Conservation (phyloP, 306 rosid genomes). For the Rosa chinensis region DNA sequence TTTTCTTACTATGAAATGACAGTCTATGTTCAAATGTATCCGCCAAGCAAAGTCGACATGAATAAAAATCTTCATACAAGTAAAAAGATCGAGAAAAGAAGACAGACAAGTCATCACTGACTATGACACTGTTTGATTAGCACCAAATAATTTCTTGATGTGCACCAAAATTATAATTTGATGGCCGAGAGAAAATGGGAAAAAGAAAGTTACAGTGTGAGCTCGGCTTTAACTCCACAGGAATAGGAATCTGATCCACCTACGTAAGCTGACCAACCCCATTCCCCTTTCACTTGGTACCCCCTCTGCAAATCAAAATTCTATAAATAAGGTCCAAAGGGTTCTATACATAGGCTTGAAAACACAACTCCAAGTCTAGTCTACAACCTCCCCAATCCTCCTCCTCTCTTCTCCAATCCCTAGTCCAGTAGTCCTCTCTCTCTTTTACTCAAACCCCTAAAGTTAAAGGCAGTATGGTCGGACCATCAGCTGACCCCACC, state of each 20-base stretch:
- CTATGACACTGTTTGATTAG: background rate
- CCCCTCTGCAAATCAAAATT: background rate
- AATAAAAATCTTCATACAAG: background rate
- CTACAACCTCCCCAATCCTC: background rate
- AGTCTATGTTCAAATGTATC: background rate
- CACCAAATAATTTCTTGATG: background rate
- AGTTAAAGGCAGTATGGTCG: conserved; percentile 40
- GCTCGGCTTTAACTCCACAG: background rate
- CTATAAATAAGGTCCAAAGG: conserved; percentile 58
- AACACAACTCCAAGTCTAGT: conserved; percentile 34
- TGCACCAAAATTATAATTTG: background rate
- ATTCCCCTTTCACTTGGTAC: background rate
- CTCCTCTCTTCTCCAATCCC: background rate
- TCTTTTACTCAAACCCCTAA: background rate
- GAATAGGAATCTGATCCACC: background rate
- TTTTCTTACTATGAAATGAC: background rate
- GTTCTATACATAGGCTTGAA: conserved; percentile 50
- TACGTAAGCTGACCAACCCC: background rate
- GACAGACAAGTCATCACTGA: background rate
- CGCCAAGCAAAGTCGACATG: background rate
- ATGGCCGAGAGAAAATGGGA: background rate
- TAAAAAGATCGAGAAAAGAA: background rate
- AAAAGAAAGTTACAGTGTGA: background rate
- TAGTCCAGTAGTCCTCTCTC: background rate
- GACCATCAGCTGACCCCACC: conserved; percentile 30